phyloP scores from a whole-genome alignment of 495 filamentous ascomycete genomes.

The Ramalina peruviana region DNA sequence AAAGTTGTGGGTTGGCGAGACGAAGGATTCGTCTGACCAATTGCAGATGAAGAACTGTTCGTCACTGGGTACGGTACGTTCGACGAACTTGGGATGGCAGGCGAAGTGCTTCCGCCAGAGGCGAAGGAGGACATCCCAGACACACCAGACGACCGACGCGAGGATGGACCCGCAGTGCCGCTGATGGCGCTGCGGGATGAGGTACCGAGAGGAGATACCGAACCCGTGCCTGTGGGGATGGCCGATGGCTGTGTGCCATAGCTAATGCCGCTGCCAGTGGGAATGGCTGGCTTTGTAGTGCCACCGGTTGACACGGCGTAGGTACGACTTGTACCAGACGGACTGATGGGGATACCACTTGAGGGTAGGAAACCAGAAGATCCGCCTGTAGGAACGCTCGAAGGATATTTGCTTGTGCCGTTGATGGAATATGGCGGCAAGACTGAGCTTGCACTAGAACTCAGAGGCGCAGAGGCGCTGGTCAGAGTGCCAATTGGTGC shows the following conservation, averaged over 20 bases:
- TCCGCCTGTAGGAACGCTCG: background rate
- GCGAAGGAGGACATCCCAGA: background rate
- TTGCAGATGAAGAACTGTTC: slow-evolving; percentile 1
- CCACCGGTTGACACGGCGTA: background rate
- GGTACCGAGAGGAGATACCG: background rate
- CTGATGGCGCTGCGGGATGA: background rate
- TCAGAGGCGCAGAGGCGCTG: background rate
- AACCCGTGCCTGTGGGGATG: background rate
- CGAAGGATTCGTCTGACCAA: background rate
- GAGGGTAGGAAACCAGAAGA: background rate
- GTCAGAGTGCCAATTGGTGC: slow-evolving; percentile 12
- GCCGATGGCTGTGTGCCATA: background rate
- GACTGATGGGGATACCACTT: background rate
- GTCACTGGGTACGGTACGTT: slow-evolving; percentile 1
- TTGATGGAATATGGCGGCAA: too few relatives aligned
- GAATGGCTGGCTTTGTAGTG: background rate
- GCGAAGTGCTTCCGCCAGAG: background rate
- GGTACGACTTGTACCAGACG: background rate
- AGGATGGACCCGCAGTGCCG: background rate
- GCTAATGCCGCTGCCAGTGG: background rate
- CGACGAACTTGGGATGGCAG: background rate
- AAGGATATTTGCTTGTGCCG: background rate
- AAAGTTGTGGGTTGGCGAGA: background rate
- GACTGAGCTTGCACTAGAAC: background rate
- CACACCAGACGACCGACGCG: background rate